Evolutionary conservation across 768 basidiomycete genomes (phyloP).

Genomic region (Hygrophoropsis aurantiaca): DNA sequence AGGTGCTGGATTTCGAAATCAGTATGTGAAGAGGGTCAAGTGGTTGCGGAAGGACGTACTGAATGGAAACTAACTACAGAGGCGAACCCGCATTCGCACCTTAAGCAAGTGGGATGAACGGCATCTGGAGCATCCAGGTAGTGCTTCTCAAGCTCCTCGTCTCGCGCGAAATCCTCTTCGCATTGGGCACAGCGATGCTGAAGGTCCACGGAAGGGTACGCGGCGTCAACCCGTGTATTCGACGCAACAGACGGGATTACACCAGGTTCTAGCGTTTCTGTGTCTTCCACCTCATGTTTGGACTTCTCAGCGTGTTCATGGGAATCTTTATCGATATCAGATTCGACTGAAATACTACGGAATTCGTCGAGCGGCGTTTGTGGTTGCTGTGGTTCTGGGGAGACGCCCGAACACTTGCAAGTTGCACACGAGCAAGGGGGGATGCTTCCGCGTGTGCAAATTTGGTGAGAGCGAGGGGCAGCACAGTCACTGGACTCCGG

Average conservation of each 20-base stretch:
- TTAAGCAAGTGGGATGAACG: conserved; percentile 35
- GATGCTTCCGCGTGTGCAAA: conserved; percentile 7
- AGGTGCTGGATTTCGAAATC: conserved; percentile 23
- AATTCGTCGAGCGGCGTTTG: no score
- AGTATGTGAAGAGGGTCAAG: no score
- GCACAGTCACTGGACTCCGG: neutral
- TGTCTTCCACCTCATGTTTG: no score
- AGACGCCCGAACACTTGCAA: no score
- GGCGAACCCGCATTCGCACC: conserved; percentile 34
- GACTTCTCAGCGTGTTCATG: no score
- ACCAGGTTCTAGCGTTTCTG: no score
- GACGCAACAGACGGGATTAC: no score
- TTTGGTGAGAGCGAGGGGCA: neutral
- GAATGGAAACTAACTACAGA: conserved; percentile 25
- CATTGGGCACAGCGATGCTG: conserved; percentile 19
- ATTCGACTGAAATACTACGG: no score
- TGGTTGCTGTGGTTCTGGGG: no score
- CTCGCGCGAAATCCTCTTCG: conserved; percentile 25
- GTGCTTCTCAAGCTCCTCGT: conserved; percentile 30
- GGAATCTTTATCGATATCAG: no score
- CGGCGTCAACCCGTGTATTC: no score
- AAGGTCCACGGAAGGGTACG: neutral
- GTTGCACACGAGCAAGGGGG: no score
- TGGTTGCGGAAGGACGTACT: conserved; percentile 16
- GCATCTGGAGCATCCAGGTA: conserved; percentile 25